Base-by-base conservation (phyloP, 225 moss, liverwort and hornwort species). In the Polytrichum commune region DNA sequence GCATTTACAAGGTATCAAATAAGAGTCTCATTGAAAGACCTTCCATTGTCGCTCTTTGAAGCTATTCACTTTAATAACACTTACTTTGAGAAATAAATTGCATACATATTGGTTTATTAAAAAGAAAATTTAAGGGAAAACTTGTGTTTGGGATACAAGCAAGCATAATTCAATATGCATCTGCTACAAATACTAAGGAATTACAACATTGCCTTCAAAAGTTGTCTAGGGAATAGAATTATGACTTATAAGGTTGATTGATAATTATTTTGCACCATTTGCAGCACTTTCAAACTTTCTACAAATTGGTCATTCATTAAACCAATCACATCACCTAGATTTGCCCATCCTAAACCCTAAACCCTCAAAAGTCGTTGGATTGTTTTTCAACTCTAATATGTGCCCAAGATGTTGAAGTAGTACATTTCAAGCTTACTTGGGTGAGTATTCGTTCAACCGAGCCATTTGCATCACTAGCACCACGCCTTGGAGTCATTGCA, bases 401-500 rank as follows among this genome's bases (percentile, higher is more conserved):
- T 23, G n/a, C 57, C 57, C 57, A 58, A 19, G 57, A 22, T 8
- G 23, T 0, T n/a, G 20, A 27, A 26, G 19, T 1, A 25, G 6
- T 29, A 7, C 57, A 58, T 58, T 19, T 58, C 8, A 58, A 32
- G 35, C 19, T 22, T 27, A 88, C 88, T 78, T 89, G 85, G 72
- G 85, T 89, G 29, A 89, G 85, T 18, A 89, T 85, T 20, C 88
- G 88, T 66, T 89, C 88, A 33, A 82, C 88, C 61, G 88, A 38
- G 38, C 38, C 88, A 73, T 89, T 89, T 65, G 82, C 88, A 62
- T 85, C 88, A 79, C 71, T 83, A 23, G 38, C 10, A 10, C 88
- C 88, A 64, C 88, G 82, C 67, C 76, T 85, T 24, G 88, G 88
- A 65, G 88, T 85, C 74, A 89, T 85, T 20, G 88, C 88, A 76